Percentiles rank a stretch among this genome's conserved stretches.
Evolutionary conservation across 2,329 filamentous ascomycete species (phyloP).

Genomic region (Aspergillus uvarum): DNA sequence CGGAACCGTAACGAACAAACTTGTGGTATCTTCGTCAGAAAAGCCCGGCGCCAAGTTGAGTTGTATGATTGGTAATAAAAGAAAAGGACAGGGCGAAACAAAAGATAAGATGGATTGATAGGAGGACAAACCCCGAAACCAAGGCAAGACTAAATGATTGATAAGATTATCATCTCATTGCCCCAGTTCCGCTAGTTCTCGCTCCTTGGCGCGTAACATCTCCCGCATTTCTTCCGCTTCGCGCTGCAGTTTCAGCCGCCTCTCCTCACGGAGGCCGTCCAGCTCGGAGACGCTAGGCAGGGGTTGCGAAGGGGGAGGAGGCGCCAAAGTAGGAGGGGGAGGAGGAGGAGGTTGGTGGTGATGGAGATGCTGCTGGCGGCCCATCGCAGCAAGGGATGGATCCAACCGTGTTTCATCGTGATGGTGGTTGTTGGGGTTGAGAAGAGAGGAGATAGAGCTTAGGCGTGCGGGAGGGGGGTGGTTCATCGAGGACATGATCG

Average conservation of each 20-base stretch:
- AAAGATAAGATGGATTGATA: background rate
- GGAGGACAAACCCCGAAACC: background rate
- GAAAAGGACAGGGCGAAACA: constrained; percentile 1
- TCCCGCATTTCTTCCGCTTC: constrained; percentile 77
- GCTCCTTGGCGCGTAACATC: constrained; percentile 70
- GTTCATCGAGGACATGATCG: constrained; percentile 39
- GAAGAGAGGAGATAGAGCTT: constrained; percentile 72
- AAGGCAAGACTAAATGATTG: background rate
- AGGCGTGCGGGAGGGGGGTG: constrained; percentile 57
- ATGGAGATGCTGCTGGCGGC: constrained; percentile 31
- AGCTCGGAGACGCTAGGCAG: constrained; percentile 43
- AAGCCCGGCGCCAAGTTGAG: constrained; percentile 17
- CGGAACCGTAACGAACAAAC: constrained; percentile 1
- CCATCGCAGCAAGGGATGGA: constrained; percentile 36
- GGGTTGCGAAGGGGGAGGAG: constrained; percentile 27
- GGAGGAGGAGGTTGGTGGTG: constrained; percentile 25
- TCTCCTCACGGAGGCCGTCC: constrained; percentile 60
- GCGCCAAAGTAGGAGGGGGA: constrained; percentile 19
- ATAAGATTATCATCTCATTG: constrained; percentile 17
- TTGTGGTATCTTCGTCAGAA: constrained; percentile 23
- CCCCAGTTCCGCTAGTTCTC: constrained; percentile 62
- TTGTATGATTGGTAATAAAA: constrained; percentile 15
- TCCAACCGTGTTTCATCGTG: constrained; percentile 44
- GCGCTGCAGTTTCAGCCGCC: constrained; percentile 64
- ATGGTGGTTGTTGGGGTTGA: constrained; percentile 52